Percentiles rank a stretch among this genome's conserved stretches.
Conservation (phyloP, 1,139 yeast species). For the Protomyces inundatus region DNA sequence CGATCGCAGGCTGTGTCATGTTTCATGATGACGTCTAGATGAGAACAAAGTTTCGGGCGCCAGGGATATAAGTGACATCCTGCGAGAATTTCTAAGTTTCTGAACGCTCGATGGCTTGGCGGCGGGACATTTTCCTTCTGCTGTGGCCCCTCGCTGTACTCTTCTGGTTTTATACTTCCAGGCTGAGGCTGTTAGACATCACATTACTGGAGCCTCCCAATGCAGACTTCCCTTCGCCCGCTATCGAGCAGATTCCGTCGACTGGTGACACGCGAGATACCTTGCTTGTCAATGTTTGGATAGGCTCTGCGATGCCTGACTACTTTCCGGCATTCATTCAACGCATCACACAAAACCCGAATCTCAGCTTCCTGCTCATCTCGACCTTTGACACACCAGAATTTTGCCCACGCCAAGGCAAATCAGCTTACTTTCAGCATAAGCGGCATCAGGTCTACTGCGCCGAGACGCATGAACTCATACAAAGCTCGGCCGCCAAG, state of each 20-base stretch:
- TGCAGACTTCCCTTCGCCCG: background rate
- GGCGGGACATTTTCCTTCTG: background rate
- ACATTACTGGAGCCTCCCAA: background rate
- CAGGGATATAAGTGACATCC: too few relatives aligned
- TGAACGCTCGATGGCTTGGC: background rate
- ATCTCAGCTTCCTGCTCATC: background rate
- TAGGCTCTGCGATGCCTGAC: constrained; percentile 1
- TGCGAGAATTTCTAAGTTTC: too few relatives aligned
- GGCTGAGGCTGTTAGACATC: background rate
- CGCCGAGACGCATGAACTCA: background rate
- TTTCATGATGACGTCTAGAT: too few relatives aligned
- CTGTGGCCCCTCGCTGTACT: background rate
- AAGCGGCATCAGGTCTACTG: background rate
- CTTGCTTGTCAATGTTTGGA: background rate
- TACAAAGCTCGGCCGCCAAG: background rate
- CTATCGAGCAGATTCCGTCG: background rate
- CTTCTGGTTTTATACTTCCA: background rate
- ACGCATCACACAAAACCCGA: background rate
- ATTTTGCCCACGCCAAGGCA: background rate
- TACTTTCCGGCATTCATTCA: constrained; percentile 1
- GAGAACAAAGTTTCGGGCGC: too few relatives aligned
- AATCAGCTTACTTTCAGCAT: background rate
- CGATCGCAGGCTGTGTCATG: too few relatives aligned
- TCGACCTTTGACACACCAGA: constrained; percentile 1
- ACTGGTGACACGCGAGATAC: too few relatives aligned